Conservation (phyloP, 2,329 filamentous ascomycete species). For the Calonectria hongkongensis region DNA sequence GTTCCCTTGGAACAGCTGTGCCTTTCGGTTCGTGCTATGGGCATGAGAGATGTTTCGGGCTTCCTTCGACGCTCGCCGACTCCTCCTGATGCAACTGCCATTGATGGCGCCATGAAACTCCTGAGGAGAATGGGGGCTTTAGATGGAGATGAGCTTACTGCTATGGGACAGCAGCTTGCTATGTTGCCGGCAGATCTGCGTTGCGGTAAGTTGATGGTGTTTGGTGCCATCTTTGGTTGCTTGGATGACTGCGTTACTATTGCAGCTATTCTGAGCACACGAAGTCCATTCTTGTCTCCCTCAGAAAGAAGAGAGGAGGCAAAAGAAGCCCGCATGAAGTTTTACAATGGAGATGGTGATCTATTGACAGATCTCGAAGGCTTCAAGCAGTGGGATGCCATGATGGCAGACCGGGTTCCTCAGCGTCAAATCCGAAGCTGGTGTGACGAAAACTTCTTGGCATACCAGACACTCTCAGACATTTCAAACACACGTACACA, state of each 20-base stretch:
- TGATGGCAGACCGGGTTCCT: constrained; percentile 74
- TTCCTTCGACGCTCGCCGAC: constrained; percentile 93
- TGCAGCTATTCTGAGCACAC: constrained; percentile 92
- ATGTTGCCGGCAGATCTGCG: constrained; percentile 96
- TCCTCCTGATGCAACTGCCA: constrained; percentile 88
- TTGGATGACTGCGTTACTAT: constrained; percentile 92
- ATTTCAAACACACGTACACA: constrained; percentile 91
- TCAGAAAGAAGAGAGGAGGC: constrained; percentile 88
- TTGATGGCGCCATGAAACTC: constrained; percentile 88
- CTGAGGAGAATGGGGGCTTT: constrained; percentile 91
- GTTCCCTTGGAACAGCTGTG: constrained; percentile 96
- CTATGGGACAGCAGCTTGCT: constrained; percentile 92
- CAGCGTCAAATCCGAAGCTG: constrained; percentile 82
- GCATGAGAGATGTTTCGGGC: constrained; percentile 84
- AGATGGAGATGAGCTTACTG: constrained; percentile 89
- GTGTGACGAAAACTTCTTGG: constrained; percentile 91
- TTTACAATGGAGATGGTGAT: constrained; percentile 88
- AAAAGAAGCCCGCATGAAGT: constrained; percentile 83
- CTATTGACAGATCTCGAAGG: constrained; percentile 90
- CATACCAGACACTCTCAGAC: constrained; percentile 87
- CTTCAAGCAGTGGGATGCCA: constrained; percentile 87
- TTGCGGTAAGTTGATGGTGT: constrained; percentile 96
- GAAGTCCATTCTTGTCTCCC: constrained; percentile 90
- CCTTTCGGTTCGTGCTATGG: constrained; percentile 96
- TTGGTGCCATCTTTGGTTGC: constrained; percentile 94